Percentiles rank a stretch among this genome's conserved stretches.
Evolutionary conservation across 257 asterid genomes (phyloP).

Genomic region (Osmanthus fragrans): DNA sequence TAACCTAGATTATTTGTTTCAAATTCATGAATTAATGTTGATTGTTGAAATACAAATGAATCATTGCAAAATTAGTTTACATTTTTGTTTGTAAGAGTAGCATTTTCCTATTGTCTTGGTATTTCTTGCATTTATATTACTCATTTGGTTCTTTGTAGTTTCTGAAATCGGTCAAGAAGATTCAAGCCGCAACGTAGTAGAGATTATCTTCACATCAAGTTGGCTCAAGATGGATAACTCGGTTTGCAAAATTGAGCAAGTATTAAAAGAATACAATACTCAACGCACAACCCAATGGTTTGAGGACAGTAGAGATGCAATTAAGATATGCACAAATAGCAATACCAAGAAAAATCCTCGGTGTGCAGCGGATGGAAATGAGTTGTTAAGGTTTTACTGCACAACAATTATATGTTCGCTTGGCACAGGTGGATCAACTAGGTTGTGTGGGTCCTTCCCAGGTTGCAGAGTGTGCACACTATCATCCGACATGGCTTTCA

Average conservation of each 20-base stretch:
- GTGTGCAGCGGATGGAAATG: slow-evolving; percentile 98
- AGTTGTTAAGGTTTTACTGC: slow-evolving; percentile 85
- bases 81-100: neutral
- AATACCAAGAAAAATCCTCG: slow-evolving; percentile 64
- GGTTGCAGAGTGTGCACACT: slow-evolving; percentile 86
- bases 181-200: slow-evolving; percentile 93
- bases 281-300: slow-evolving; percentile 91
- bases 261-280: slow-evolving; percentile 83
- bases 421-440: slow-evolving; percentile 76
- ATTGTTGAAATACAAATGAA: neutral
- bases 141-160: slow-evolving; percentile 37
- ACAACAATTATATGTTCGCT: slow-evolving; percentile 74
- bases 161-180: slow-evolving; percentile 83
- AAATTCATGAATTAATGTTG: neutral
- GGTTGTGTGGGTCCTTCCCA: slow-evolving; percentile 67
- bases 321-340: slow-evolving; percentile 62
- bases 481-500: slow-evolving; percentile 81
- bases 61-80: neutral
- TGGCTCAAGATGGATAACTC: slow-evolving; percentile 87
- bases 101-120: neutral
- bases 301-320: slow-evolving; percentile 87
- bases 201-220: slow-evolving; percentile 95
- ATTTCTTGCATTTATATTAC: neutral
- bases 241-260: slow-evolving; percentile 85
- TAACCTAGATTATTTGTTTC: neutral